phyloP scores from a whole-genome alignment of 2,329 filamentous ascomycete species.

The Epichloe hybrida region DNA sequence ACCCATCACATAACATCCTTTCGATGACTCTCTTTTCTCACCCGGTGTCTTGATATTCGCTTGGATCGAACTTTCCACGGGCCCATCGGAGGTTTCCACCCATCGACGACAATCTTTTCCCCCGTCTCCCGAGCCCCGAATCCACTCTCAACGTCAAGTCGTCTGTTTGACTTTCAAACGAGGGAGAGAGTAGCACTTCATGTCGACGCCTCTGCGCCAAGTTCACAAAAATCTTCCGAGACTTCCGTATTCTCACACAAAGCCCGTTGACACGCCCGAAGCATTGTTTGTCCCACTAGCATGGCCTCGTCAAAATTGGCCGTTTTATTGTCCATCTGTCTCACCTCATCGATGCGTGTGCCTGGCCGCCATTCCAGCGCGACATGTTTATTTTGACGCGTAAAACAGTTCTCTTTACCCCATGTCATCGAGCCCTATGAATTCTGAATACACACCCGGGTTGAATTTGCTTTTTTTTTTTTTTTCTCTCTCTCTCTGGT shows the following conservation, averaged over 20 bases:
- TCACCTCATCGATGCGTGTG: no score
- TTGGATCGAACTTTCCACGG: constrained; percentile 1
- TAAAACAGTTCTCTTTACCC: not conserved
- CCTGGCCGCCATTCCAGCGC: not conserved
- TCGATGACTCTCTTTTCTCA: not conserved
- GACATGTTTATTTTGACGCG: not conserved
- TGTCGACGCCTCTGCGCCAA: no score
- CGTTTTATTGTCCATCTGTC: no score
- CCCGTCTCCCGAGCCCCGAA: not conserved
- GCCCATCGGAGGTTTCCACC: not conserved
- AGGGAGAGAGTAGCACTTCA: no score
- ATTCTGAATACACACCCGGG: no score
- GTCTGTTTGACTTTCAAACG: not conserved
- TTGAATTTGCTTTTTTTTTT: not conserved
- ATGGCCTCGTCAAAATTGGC: no score
- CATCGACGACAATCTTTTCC: not conserved
- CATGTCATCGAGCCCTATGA: no score
- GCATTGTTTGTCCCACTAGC: no score
- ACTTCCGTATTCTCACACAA: not conserved
- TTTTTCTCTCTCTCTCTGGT: not conserved
- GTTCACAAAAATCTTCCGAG: no score
- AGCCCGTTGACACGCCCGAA: no score
- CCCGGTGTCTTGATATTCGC: not conserved
- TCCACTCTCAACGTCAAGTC: not conserved
- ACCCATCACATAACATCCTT: not conserved